phyloP scores from a whole-genome alignment of 176 grass and related monocot species.

The Oryza coarctata region DNA sequence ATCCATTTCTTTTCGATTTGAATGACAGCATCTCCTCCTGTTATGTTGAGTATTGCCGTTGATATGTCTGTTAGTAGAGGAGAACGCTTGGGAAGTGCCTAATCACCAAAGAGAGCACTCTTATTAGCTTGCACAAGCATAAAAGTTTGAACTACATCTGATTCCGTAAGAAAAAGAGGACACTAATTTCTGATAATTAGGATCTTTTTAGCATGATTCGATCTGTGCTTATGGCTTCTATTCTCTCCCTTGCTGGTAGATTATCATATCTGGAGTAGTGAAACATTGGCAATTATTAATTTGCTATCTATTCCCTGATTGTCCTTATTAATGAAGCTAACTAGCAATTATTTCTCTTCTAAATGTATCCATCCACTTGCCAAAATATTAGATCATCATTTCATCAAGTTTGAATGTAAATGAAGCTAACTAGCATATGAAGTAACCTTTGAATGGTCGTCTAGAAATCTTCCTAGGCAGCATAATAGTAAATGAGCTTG shows the following conservation, averaged over 20 bases:
- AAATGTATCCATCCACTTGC: not conserved
- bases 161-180: not conserved
- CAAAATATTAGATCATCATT: not conserved
- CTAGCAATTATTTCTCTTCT: not conserved
- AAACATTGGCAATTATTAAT: not conserved
- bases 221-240: not conserved
- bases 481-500: not conserved
- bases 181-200: not conserved
- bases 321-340: not conserved
- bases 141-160: not conserved
- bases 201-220: conserved; percentile 1
- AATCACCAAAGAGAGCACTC: not conserved
- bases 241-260: not conserved
- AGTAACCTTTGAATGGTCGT: not conserved
- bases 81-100: conserved; percentile 38
- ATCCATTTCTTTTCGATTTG: conserved; percentile 60
- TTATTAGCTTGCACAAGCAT: not conserved
- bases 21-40: conserved; percentile 38
- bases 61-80: conserved; percentile 43
- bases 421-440: too few relatives aligned
- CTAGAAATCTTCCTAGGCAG: not conserved
- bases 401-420: not conserved
- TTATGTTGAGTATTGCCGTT: conserved; percentile 57
- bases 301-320: not conserved
- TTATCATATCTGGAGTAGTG: not conserved